Conservation (phyloP, 441 rosid genomes). For the Jatropha podagrica region DNA sequence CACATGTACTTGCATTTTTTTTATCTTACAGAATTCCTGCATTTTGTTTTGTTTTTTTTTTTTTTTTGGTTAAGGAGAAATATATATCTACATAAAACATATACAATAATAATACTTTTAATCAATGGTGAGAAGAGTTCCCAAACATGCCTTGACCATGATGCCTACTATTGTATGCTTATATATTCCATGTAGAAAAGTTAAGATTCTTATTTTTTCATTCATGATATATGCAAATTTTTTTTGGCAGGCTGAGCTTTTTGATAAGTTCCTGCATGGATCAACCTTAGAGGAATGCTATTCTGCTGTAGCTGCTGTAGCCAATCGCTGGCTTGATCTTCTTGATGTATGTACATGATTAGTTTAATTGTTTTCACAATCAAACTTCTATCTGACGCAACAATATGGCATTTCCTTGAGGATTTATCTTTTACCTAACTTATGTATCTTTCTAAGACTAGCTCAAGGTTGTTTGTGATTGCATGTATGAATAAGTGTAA, state of each 20-base stretch:
- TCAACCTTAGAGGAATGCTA: constrained; percentile 93
- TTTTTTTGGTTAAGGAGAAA: not conserved
- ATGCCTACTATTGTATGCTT: not conserved
- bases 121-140: not conserved
- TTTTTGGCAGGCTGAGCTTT: constrained; percentile 85
- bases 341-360: constrained; percentile 68
- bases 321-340: constrained; percentile 98
- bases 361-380: constrained; percentile 3
- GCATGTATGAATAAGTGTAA: not conserved
- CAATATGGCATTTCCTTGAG: not conserved
- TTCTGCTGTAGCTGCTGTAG: constrained; percentile 92
- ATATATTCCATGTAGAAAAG: not conserved
- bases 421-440: constrained; percentile 6
- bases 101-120: not conserved
- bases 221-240: constrained; percentile 20
- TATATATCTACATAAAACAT: not conserved
- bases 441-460: not conserved
- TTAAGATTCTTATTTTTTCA: constrained; percentile 11
- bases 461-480: too few relatives aligned
- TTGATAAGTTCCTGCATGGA: constrained; percentile 93
- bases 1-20: not conserved
- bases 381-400: constrained; percentile 18
- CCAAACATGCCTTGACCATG: not conserved
- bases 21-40: not conserved
- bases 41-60: not conserved